Conservation (phyloP, 1,284 basidiomycete genomes). For the Bondarzewia mesenterica region DNA sequence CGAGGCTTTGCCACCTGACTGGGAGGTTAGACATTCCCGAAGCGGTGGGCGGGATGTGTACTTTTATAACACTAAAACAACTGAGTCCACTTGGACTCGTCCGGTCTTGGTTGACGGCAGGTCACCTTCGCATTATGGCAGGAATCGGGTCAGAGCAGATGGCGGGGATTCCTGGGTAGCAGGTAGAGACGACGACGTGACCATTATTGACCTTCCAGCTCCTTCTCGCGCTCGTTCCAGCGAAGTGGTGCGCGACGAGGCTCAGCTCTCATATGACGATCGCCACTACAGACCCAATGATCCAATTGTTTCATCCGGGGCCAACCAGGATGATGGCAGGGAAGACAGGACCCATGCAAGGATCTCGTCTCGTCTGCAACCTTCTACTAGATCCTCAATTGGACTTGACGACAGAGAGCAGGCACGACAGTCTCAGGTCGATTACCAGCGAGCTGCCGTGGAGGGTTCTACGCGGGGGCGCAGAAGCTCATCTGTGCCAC, state of each 20-base stretch:
- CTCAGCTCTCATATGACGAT: constrained; percentile 41
- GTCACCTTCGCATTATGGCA: constrained; percentile 12
- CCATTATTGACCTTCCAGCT: background rate
- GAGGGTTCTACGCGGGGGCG: background rate
- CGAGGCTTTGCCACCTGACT: constrained; percentile 45
- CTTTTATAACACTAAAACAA: constrained; percentile 53
- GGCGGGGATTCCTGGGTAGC: constrained; percentile 8
- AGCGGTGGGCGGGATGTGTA: constrained; percentile 34
- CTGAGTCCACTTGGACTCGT: constrained; percentile 51
- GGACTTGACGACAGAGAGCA: background rate
- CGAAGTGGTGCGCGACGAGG: background rate
- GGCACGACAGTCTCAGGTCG: background rate
- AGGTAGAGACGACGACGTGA: background rate
- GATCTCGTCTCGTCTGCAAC: constrained; percentile 6
- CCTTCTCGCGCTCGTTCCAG: background rate
- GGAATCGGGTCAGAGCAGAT: constrained; percentile 17
- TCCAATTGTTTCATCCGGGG: constrained; percentile 3
- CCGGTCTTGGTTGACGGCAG: constrained; percentile 24
- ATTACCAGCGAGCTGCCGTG: background rate
- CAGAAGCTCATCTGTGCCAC: constrained; percentile 1
- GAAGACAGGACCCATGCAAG: constrained; percentile 10
- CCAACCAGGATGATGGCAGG: constrained; percentile 10
- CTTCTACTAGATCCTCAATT: background rate
- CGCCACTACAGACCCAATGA: constrained; percentile 55
- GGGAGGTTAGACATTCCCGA: constrained; percentile 51